Base-by-base conservation (phyloP, 345 rosid genomes). In the Carallia pectinifolia region DNA sequence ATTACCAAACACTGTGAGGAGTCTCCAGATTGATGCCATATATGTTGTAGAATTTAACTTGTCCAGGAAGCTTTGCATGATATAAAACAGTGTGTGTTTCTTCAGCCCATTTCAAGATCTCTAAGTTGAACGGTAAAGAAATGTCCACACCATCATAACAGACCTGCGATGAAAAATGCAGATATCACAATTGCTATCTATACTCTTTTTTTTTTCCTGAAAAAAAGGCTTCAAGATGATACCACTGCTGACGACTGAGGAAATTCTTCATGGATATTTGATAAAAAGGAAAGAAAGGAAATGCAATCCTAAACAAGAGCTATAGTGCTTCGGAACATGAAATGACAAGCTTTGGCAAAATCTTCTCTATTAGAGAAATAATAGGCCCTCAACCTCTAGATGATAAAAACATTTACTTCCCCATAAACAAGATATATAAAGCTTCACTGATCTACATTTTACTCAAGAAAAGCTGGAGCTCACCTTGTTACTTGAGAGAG, bases 1-100 rank as follows among this genome's bases (percentile, higher is more conserved):
- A 81, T 77, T 90, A 94, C 98, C 98, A 81, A 67, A 88, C 95
- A 77, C 85, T 88, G 53, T 91, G 98, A 7, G 98, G 98, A 53
- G 98, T 91, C 73, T 83, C 97, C 58, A 90, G 81, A 81, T 81
- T 81, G 64, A 78, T 90, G n/a, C 89, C 98, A 71, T 94, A 94
- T 63, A 94, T 88, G 68, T 91, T 94, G 83, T 90, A 94, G 81
- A 94, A 94, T 83, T 90, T 91, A 66, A 94, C 98, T 82, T 82
- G 66, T 30, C 88, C 7, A 50, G 98, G 97, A 81, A 94, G 85
- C 80, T 90, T 87, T 53, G 98, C 95, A 58, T 61, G 62, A 58
- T 74, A 68, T 48, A 91, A 73, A 40, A 91, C 64, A 77, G 55
- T 74, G 62, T 66, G 78, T 36, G 97, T 94, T 77, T 94, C 87